Conservation (phyloP, 305 asterid species). For the Lippia alba region DNA sequence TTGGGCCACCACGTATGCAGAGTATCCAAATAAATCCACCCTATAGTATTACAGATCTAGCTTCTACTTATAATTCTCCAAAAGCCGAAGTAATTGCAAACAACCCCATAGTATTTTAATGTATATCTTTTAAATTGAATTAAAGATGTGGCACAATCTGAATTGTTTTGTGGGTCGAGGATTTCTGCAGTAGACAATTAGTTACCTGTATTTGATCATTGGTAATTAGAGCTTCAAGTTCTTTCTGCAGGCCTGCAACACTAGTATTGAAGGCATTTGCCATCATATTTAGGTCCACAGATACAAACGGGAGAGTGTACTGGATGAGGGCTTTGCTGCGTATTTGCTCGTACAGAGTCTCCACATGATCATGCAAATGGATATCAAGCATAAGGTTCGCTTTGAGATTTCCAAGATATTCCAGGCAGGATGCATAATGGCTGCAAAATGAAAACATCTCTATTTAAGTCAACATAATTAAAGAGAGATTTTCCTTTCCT, state of each 20-base stretch:
- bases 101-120: too few relatives aligned
- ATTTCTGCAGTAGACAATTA: background rate
- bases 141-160: too few relatives aligned
- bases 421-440: constrained; percentile 92
- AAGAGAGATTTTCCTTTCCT: background rate
- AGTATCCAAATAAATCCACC: too few relatives aligned
- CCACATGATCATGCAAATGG: constrained; percentile 96
- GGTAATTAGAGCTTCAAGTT: constrained; percentile 89
- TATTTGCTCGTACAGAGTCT: constrained; percentile 84
- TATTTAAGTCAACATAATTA: constrained; percentile 4
- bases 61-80: too few relatives aligned
- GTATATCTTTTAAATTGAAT: too few relatives aligned
- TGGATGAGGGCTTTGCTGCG: constrained; percentile 97
- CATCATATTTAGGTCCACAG: constrained; percentile 94
- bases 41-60: too few relatives aligned
- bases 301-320: constrained; percentile 90
- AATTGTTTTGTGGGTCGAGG: background rate
- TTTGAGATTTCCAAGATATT: constrained; percentile 86
- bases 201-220: constrained; percentile 89
- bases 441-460: constrained; percentile 50
- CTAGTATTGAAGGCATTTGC: constrained; percentile 92
- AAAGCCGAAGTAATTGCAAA: too few relatives aligned
- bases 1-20: too few relatives aligned
- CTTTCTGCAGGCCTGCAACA: constrained; percentile 78
- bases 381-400: constrained; percentile 85